Base-by-base conservation (phyloP, 2,329 filamentous ascomycete genomes). In the Metarhizium robertsii region DNA sequence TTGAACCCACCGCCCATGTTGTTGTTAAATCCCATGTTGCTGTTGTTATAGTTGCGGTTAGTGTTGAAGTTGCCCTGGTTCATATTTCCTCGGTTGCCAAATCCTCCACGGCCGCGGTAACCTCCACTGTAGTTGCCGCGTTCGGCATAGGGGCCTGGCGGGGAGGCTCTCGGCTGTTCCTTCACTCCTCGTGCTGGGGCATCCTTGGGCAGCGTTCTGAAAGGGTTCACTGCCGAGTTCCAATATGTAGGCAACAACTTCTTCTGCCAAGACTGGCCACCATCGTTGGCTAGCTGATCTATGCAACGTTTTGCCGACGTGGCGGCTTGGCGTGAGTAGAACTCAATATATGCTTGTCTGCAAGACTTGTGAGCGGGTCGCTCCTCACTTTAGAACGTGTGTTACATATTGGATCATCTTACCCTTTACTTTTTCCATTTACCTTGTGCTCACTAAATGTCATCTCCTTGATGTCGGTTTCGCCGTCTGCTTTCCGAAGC, bases 401-500 rank as follows among this genome's bases (percentile, higher is more conserved):
- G 32, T 49, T 8, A n/a, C 25, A 18, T 4, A 30, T 18, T 20
- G n/a, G 16, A 16, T 10, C 14, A 71, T 48, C 84, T 60, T 79
- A 95, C 92, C 94, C 92, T 76, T 97, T 96, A 73, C 90, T 96
- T 75, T 99, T 99, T 63, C 94, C 94, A 63, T 99, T 99, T 50
- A 97, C 92, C 69, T 99, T 99, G 73, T 97, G 94, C 70, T 99
- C 94, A 65, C 90, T 96, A 70, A 97, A 99, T 0, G 92, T 96
- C 53, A 99, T 84, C 58, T 97, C 94, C 65, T 89, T 91, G 18
- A 97, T 75, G 65, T 96, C 90, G 49, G 86, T 80, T 69, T 97
- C 94, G 62, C 84, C 89, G 2, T 81, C 82, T n/a, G 87, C 89
- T 61, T 88, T 80, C 61, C 85, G 84, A 29, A 88, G 79, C 89